These are phyloP conservation scores for Alternaria burnsii DNA, from an alignment of 2,329 filamentous ascomycete genomes.

Conservation along the genomic window DNA sequence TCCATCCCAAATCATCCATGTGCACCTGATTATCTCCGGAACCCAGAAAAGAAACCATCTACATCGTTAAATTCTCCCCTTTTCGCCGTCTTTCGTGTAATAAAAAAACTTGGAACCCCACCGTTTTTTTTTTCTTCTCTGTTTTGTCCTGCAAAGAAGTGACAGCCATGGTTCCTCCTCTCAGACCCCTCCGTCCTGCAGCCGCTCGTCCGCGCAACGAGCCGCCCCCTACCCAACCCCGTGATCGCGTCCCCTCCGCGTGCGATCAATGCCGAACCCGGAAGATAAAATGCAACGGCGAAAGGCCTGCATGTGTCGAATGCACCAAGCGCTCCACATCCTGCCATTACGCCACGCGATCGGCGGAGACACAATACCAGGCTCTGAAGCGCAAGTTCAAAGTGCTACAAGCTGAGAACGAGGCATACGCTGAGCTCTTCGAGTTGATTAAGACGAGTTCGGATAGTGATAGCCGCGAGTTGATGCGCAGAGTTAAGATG, in stretches of 20 bases:
- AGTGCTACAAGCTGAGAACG: slow-evolving; percentile 17
- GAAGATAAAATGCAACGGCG: slow-evolving; percentile 19
- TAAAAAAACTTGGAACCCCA: no score
- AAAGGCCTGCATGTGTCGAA: slow-evolving; percentile 9
- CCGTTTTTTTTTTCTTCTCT: no score
- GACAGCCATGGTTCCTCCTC: neutral
- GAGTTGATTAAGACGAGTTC: slow-evolving; percentile 17
- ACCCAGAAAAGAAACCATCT: no score
- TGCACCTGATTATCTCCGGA: no score
- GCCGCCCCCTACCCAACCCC: slow-evolving; percentile 3
- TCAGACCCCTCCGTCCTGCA: slow-evolving; percentile 16
- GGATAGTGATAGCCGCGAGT: slow-evolving; percentile 19
- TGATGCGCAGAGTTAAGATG: slow-evolving; percentile 24
- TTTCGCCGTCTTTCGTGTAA: no score
- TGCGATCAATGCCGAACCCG: slow-evolving; percentile 17
- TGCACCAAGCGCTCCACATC: slow-evolving; percentile 13
- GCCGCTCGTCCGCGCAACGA: slow-evolving; percentile 9
- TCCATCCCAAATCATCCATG: no score
- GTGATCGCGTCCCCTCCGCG: slow-evolving; percentile 16
- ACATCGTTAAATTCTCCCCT: no score
- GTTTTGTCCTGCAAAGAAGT: no score
- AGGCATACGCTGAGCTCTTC: slow-evolving; percentile 23
- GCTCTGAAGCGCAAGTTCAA: slow-evolving; percentile 25
- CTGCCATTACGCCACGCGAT: slow-evolving; percentile 12
- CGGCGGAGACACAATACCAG: slow-evolving; percentile 15